Evolutionary conservation across 1,284 basidiomycete species (phyloP).

Genomic region (Ustilago hordei): DNA sequence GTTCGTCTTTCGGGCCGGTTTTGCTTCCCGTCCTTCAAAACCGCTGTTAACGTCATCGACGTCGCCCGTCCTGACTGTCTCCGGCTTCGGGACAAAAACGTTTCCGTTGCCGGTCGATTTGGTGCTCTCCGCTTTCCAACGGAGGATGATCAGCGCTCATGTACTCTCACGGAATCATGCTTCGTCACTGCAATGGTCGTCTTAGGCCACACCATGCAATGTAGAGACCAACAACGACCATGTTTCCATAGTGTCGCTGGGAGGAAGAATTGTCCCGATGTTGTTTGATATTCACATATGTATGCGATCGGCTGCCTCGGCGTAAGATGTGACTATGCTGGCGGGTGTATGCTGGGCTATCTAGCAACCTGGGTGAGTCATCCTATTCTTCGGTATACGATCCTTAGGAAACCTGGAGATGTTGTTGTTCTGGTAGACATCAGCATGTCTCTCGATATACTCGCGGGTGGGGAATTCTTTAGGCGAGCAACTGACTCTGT

Average conservation of each 20-base stretch:
- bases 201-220: neutral
- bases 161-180: neutral
- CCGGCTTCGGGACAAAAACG: no score
- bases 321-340: neutral
- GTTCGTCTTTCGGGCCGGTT: no score
- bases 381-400: conserved; percentile 46
- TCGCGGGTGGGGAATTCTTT: conserved; percentile 54
- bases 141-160: neutral
- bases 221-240: neutral
- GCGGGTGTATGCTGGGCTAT: neutral
- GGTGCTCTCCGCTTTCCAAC: neutral
- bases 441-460: conserved; percentile 56
- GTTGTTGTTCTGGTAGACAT: conserved; percentile 64
- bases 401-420: conserved; percentile 56
- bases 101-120: no score
- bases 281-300: conserved; percentile 5
- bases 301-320: neutral
- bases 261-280: neutral
- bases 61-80: no score
- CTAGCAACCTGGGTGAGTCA: conserved; percentile 24
- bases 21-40: no score
- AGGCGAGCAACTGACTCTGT: conserved; percentile 50
- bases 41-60: no score
- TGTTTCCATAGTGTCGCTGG: neutral
- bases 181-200: neutral